Evolutionary conservation across 495 filamentous ascomycete species (phyloP), one percentile per base, ranked within the genome.

Genomic region (Durotheca rogersii): DNA sequence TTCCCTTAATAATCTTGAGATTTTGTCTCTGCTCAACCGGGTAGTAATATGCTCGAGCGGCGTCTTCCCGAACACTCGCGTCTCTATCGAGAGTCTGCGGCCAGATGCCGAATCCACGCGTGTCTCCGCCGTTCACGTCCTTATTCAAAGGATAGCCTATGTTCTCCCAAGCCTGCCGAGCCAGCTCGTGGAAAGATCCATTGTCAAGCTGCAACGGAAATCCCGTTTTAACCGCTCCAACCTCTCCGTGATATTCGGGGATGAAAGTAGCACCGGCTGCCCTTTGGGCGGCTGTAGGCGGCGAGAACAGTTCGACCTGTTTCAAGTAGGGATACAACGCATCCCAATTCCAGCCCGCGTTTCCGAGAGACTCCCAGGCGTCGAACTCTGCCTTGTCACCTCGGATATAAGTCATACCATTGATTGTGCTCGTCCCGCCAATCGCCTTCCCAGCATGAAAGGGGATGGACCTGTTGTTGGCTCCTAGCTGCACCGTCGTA

Each of bases 261-360:
- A 72, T 65, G 54, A 73, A 80, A 12, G 66, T 63, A 1, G 75
- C 75, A 1, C 76, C 76, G 3, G 51, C 62, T 10, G 48, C 65
- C 11, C 59, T 27, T 39, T 78, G 72, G 5, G 67, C 62, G n/a
- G 46, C 19, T 12, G 62, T 69, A 0, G 77, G 75, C 0, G 67
- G 23, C 2, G 65, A 65, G 12, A 73, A 71, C 4, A 53, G 35
- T 14, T 77, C 67, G 17, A 67, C 70, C 58, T 75, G 76, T 39
- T 72, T 70, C 29, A 77, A 79, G 52, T 70, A 72, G 0, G 53
- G 50, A 37, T 60, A 63, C 5, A 70, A 19, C 0, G 48, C 46
- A 0, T 81, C 66, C 79, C 81, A 84, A n/a, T 71, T 75, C 82
- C 81, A 85, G 9, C 77, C 75, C 9, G 65, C 56, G 19, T 75